Conservation (phyloP, 345 rosid species). For the Lumnitzera littorea region DNA sequence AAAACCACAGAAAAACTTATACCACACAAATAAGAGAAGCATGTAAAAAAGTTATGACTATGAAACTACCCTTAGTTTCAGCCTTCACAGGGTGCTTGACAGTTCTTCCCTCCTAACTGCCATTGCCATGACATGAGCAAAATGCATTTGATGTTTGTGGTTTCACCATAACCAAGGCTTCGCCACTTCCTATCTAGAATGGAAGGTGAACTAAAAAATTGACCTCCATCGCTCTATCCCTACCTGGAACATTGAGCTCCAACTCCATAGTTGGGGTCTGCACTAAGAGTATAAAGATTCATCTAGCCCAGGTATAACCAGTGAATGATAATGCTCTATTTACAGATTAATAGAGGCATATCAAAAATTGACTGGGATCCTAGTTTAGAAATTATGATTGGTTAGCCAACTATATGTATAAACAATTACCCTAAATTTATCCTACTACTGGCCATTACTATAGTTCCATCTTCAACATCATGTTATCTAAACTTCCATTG, state of each 20-base stretch:
- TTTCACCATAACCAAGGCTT: slow-evolving; percentile 20
- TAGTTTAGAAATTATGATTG: slow-evolving; percentile 26
- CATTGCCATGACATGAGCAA: too few relatives aligned
- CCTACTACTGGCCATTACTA: slow-evolving; percentile 16
- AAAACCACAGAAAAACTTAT: too few relatives aligned
- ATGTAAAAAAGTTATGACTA: too few relatives aligned
- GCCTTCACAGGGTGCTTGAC: too few relatives aligned
- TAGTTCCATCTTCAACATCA: slow-evolving; percentile 42
- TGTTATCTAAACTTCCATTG: slow-evolving; percentile 21
- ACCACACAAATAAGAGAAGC: slow-evolving; percentile 1
- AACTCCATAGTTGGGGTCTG: slow-evolving; percentile 46
- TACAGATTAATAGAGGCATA: slow-evolving; percentile 60
- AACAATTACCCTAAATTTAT: slow-evolving; percentile 31
- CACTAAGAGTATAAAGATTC: slow-evolving; percentile 34
- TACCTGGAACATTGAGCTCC: slow-evolving; percentile 58
- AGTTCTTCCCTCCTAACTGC: too few relatives aligned
- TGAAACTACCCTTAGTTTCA: too few relatives aligned
- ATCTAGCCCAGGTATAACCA: slow-evolving; percentile 25
- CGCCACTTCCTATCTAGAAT: slow-evolving; percentile 22
- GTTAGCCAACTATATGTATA: slow-evolving; percentile 39
- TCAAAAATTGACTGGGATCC: slow-evolving; percentile 26
- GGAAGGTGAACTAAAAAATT: slow-evolving; percentile 36
- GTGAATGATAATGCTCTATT: slow-evolving; percentile 49
- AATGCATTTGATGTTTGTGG: slow-evolving; percentile 4
- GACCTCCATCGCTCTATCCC: slow-evolving; percentile 63